phyloP scores from a whole-genome alignment of 2,329 filamentous ascomycete genomes.

The Pseudopyricularia javanii region DNA sequence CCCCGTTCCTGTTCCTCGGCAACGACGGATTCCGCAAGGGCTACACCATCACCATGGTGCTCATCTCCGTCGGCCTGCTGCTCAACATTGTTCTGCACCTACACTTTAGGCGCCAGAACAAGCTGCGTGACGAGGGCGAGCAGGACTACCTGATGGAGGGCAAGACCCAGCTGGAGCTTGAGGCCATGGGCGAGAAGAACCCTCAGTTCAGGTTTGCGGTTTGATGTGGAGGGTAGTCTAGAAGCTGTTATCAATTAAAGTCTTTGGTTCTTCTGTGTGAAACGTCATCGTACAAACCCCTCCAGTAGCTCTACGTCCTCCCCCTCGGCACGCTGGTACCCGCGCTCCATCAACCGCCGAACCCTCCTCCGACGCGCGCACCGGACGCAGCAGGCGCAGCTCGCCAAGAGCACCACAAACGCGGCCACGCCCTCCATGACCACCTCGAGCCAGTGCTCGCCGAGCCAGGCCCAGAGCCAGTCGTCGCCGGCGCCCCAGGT shows the following conservation, averaged over 20 bases:
- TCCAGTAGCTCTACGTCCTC: neutral
- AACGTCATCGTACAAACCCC: too few species aligned
- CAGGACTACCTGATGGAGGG: slow-evolving; percentile 27
- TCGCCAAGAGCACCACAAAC: neutral
- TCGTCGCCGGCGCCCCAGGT: slow-evolving; percentile 15
- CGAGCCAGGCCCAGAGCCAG: slow-evolving; percentile 9
- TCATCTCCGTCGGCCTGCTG: slow-evolving; percentile 4
- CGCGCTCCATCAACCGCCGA: neutral
- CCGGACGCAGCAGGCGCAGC: neutral
- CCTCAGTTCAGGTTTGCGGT: slow-evolving; percentile 17
- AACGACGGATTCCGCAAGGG: slow-evolving; percentile 23
- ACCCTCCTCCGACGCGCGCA: neutral
- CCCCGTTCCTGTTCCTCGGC: slow-evolving; percentile 19
- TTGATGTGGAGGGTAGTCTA: neutral
- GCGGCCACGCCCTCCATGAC: neutral
- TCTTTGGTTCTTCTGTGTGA: neutral
- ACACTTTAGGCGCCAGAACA: slow-evolving; percentile 21
- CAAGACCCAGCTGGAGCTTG: slow-evolving; percentile 26
- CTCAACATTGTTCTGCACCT: slow-evolving; percentile 4
- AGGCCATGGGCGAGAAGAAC: slow-evolving; percentile 26
- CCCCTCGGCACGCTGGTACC: neutral
- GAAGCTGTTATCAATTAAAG: too few species aligned
- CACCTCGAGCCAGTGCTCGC: slow-evolving; percentile 9
- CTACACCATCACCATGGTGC: slow-evolving; percentile 20
- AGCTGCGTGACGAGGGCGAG: slow-evolving; percentile 19